Evolutionary conservation across 2,329 filamentous ascomycete genomes (phyloP).

Genomic region (Paracamarosporium sp.): DNA sequence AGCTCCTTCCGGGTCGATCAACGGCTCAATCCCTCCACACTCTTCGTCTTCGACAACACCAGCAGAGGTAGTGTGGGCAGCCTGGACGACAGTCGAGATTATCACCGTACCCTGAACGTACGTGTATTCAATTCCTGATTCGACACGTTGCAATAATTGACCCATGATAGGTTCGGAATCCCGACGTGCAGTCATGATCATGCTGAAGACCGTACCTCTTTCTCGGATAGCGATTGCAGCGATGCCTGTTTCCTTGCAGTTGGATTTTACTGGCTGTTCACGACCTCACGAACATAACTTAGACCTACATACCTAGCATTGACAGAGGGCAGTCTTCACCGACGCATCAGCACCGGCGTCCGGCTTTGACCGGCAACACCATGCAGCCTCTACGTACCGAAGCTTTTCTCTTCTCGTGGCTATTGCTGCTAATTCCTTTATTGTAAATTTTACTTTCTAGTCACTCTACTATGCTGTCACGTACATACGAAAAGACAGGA

Average conservation of each 20-base stretch:
- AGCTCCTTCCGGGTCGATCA: constrained; percentile 58
- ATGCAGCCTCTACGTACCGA: background rate
- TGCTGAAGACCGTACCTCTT: background rate
- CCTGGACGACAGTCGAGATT: constrained; percentile 56
- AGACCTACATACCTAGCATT: constrained; percentile 18
- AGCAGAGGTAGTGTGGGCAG: constrained; percentile 55
- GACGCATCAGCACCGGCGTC: constrained; percentile 29
- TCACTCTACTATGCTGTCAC: constrained; percentile 30
- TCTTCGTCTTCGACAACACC: constrained; percentile 55
- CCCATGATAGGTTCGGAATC: constrained; percentile 37
- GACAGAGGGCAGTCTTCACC: constrained; percentile 11
- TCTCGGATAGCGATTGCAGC: constrained; percentile 9
- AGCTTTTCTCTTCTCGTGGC: constrained; percentile 13
- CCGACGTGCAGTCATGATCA: constrained; percentile 30
- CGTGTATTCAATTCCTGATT: constrained; percentile 11
- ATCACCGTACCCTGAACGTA: constrained; percentile 56
- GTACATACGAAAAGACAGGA: constrained; percentile 27
- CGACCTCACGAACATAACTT: constrained; percentile 34
- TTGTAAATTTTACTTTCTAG: constrained; percentile 27
- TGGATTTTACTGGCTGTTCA: constrained; percentile 28
- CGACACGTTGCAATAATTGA: constrained; percentile 15
- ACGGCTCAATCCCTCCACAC: constrained; percentile 55
- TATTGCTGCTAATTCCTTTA: constrained; percentile 25
- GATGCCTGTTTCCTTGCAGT: constrained; percentile 17
- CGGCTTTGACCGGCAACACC: constrained; percentile 11